Evolutionary conservation across 805 yeast species (phyloP).

Genomic region (Candida pseudofarinosa): DNA sequence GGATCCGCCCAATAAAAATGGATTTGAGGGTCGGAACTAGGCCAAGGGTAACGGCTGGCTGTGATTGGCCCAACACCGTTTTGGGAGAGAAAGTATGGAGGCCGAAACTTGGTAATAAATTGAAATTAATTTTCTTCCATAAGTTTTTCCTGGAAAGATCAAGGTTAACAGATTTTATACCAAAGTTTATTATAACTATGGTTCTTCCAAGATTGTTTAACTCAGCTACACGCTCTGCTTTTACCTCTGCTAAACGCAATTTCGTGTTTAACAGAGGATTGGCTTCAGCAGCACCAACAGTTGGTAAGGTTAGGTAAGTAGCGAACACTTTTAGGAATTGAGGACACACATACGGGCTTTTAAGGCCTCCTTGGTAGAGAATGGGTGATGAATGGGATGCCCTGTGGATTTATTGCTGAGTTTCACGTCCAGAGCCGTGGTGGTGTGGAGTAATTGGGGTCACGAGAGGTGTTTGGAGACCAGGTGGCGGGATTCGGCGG

Average conservation of each 20-base stretch:
- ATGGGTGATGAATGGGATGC: not conserved
- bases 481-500: not conserved
- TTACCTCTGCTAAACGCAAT: constrained; percentile 85
- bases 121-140: constrained; percentile 1
- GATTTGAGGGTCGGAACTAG: constrained; percentile 11
- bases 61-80: constrained; percentile 17
- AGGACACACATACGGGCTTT: not conserved
- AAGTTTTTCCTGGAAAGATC: constrained; percentile 2
- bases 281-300: constrained; percentile 70
- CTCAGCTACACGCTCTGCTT: constrained; percentile 74
- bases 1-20: constrained; percentile 20
- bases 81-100: constrained; percentile 2
- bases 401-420: not conserved
- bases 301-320: constrained; percentile 88
- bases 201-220: constrained; percentile 54
- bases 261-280: constrained; percentile 68
- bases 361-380: not conserved
- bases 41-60: constrained; percentile 11
- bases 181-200: constrained; percentile 35
- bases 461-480: not conserved
- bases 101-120: not conserved
- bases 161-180: constrained; percentile 12
- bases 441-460: not conserved
- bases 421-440: not conserved
- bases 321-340: constrained; percentile 1